Percentiles rank a stretch among this genome's conserved stretches.
Conservation (phyloP, 1,284 basidiomycete species). For the Hortiboletus rubellus region DNA sequence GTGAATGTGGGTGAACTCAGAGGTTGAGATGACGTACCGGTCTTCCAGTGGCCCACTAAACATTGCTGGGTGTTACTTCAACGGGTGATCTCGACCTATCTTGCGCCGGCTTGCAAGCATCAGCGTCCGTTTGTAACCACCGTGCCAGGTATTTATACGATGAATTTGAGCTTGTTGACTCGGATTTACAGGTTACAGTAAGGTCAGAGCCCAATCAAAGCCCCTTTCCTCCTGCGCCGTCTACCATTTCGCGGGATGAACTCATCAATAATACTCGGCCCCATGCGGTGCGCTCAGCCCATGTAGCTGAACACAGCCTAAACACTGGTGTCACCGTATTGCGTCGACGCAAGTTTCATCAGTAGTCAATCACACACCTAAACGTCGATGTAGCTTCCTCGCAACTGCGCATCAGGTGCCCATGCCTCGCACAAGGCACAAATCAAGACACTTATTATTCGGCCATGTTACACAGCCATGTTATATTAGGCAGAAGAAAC, state of each 20-base stretch:
- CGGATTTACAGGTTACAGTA: not conserved
- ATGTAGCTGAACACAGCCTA: conserved; percentile 10
- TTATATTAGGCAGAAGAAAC: too few species aligned
- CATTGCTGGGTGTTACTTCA: too few species aligned
- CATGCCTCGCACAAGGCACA: conserved; percentile 49
- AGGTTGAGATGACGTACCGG: too few species aligned
- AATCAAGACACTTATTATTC: conserved; percentile 43
- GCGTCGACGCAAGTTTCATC: conserved; percentile 10
- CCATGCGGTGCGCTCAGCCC: conserved; percentile 2
- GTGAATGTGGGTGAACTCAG: too few species aligned
- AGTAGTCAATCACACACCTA: conserved; percentile 38
- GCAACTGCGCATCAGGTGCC: conserved; percentile 37
- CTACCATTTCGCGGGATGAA: not conserved
- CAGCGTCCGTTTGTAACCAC: too few species aligned
- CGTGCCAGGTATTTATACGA: not conserved
- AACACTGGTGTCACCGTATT: not conserved
- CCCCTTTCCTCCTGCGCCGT: not conserved
- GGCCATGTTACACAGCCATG: not conserved
- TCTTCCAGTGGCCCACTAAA: too few species aligned
- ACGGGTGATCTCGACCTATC: too few species aligned
- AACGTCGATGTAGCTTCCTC: conserved; percentile 48
- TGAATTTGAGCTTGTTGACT: not conserved
- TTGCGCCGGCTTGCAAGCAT: too few species aligned
- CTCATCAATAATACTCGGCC: not conserved
- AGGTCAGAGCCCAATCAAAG: not conserved